phyloP scores from a whole-genome alignment of 1,284 basidiomycete genomes.

The Exobasidium cylindrosporum region DNA sequence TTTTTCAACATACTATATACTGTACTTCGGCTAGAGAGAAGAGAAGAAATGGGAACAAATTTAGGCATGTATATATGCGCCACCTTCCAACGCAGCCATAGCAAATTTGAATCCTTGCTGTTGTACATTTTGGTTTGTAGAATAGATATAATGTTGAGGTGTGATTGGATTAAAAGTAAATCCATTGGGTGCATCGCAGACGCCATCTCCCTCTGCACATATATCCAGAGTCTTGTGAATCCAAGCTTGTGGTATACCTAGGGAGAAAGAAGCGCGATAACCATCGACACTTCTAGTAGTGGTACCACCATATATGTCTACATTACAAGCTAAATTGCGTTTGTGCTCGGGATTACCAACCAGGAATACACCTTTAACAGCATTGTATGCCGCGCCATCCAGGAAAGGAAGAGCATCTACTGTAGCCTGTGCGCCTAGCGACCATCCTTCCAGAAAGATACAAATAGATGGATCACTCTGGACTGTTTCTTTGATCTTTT shows the following conservation, averaged over 20 bases:
- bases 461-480: conserved; percentile 20
- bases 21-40: no score
- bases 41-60: no score
- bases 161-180: no score
- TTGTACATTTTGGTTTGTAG: no score
- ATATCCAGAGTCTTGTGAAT: conserved; percentile 44
- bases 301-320: conserved; percentile 43
- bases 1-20: no score
- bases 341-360: conserved; percentile 50
- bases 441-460: conserved; percentile 33
- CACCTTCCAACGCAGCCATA: no score
- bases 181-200: conserved; percentile 3
- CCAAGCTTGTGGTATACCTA: neutral
- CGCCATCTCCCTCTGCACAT: conserved; percentile 31
- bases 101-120: no score
- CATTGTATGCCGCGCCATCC: conserved; percentile 28
- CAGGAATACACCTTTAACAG: conserved; percentile 51
- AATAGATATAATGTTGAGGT: no score
- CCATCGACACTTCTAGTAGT: conserved; percentile 26
- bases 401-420: conserved; percentile 36
- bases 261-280: no score
- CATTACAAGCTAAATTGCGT: conserved; percentile 44
- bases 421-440: conserved; percentile 46
- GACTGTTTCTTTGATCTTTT: conserved; percentile 19
- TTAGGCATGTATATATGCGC: no score